These are phyloP conservation scores for Olyra latifolia DNA, from an alignment of 176 grass and related monocot genomes.

Conservation along the genomic window DNA sequence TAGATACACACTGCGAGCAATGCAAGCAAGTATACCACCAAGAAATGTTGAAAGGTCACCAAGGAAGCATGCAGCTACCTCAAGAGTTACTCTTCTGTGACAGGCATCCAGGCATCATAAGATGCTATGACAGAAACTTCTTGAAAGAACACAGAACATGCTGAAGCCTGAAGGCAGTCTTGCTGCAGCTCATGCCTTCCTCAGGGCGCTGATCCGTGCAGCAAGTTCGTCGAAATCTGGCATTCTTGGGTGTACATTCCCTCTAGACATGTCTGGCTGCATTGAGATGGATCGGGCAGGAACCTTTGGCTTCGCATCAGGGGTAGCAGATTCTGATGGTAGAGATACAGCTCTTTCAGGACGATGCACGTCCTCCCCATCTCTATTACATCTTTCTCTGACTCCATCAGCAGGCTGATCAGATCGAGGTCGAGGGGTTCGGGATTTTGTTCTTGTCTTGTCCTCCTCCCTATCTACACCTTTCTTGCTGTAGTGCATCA, in stretches of 20 bases:
- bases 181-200: conserved; percentile 25
- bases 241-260: conserved; percentile 54
- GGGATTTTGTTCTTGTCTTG: conserved; percentile 37
- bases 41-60: background rate
- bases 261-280: conserved; percentile 46
- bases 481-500: conserved; percentile 83
- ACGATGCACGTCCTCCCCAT: background rate
- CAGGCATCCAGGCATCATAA: background rate
- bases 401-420: conserved; percentile 23
- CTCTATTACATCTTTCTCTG: conserved; percentile 3
- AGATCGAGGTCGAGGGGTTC: background rate
- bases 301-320: background rate
- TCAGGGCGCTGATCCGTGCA: conserved; percentile 51
- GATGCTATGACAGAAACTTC: background rate
- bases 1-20: background rate
- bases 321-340: conserved; percentile 33
- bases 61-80: background rate
- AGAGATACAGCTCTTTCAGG: conserved; percentile 41
- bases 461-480: conserved; percentile 40
- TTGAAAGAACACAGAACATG: conserved; percentile 9
- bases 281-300: conserved; percentile 37
- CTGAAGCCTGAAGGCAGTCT: background rate
- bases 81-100: background rate
- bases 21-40: conserved; percentile 33
- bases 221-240: conserved; percentile 61